phyloP scores from a whole-genome alignment of 495 filamentous ascomycete genomes.

The Bacidia gigantensis region DNA sequence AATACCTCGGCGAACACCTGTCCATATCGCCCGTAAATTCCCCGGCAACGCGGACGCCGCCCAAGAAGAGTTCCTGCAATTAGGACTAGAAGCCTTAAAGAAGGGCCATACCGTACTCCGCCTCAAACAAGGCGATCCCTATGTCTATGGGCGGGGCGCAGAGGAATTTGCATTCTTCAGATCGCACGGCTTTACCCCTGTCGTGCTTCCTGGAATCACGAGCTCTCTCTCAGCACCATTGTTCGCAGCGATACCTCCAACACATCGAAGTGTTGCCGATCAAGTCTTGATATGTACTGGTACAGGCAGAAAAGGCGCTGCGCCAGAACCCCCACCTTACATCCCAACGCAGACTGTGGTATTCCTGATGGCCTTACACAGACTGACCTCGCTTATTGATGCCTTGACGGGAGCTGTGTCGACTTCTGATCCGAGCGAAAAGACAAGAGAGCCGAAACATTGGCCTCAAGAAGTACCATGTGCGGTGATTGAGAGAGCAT shows the following conservation, averaged over 20 bases:
- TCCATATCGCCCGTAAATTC: constrained; percentile 93
- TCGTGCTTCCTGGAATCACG: constrained; percentile 82
- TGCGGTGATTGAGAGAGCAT: constrained; percentile 87
- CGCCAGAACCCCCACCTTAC: constrained; percentile 67
- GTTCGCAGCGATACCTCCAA: constrained; percentile 76
- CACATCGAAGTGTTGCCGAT: constrained; percentile 79
- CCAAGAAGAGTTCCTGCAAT: constrained; percentile 75
- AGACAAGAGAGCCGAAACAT: constrained; percentile 6
- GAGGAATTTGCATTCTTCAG: constrained; percentile 87
- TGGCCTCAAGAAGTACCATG: constrained; percentile 58
- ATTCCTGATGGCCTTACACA: constrained; percentile 92
- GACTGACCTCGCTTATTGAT: constrained; percentile 55
- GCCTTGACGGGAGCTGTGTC: constrained; percentile 37
- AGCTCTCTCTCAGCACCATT: constrained; percentile 74
- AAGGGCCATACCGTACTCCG: constrained; percentile 69
- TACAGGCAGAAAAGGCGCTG: constrained; percentile 80
- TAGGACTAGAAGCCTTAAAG: constrained; percentile 58
- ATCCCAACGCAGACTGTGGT: constrained; percentile 68
- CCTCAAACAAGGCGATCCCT: constrained; percentile 93
- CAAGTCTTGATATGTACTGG: constrained; percentile 91
- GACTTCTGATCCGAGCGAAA: constrained; percentile 12
- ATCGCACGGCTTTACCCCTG: constrained; percentile 48
- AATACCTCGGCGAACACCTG: constrained; percentile 75
- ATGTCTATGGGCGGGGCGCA: constrained; percentile 85
- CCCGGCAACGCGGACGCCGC: constrained; percentile 91